These are phyloP conservation scores for Fusarium falciforme DNA, from an alignment of 2,329 filamentous ascomycete species.

Conservation along the genomic window DNA sequence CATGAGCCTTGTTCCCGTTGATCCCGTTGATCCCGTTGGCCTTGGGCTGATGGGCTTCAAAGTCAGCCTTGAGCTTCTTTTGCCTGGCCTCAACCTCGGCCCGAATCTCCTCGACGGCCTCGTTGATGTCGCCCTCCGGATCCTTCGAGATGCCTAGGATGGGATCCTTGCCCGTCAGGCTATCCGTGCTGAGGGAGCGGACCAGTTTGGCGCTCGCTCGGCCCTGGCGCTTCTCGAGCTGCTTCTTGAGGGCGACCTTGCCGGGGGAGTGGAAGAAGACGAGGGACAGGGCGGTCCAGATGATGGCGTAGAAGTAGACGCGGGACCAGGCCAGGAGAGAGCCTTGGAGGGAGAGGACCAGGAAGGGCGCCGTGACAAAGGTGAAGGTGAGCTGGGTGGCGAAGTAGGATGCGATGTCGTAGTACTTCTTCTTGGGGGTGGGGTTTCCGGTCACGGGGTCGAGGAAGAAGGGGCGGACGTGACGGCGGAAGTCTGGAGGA, in stretches of 20 bases:
- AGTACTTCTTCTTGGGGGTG: slow-evolving; percentile 81
- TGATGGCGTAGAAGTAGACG: slow-evolving; percentile 87
- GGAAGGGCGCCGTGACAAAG: slow-evolving; percentile 86
- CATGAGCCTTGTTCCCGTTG: slow-evolving; percentile 9
- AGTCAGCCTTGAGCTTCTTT: slow-evolving; percentile 62
- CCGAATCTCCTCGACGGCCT: slow-evolving; percentile 80
- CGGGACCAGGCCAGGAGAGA: slow-evolving; percentile 83
- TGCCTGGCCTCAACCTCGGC: slow-evolving; percentile 72
- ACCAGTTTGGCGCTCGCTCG: slow-evolving; percentile 59
- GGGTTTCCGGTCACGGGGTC: slow-evolving; percentile 78
- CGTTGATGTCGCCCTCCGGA: slow-evolving; percentile 78
- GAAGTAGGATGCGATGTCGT: slow-evolving; percentile 82
- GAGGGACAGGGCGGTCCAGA: slow-evolving; percentile 73
- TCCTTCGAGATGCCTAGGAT: slow-evolving; percentile 84
- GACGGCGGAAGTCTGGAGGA: slow-evolving; percentile 81
- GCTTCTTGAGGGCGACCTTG: slow-evolving; percentile 68
- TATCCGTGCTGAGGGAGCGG: slow-evolving; percentile 68
- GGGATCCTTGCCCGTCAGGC: slow-evolving; percentile 66
- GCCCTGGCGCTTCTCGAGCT: slow-evolving; percentile 68
- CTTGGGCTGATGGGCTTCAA: slow-evolving; percentile 63
- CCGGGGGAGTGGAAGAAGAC: slow-evolving; percentile 84
- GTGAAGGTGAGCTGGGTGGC: slow-evolving; percentile 85
- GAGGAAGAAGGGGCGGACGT: slow-evolving; percentile 93
- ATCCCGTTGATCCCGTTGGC: slow-evolving; percentile 3
- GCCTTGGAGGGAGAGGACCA: slow-evolving; percentile 78